A percentile compares a stretch with the other conserved stretches of the same genome.
These are phyloP conservation scores for Ophiostoma quercus DNA, from an alignment of 2,329 filamentous ascomycete species.

Conservation along the genomic window DNA sequence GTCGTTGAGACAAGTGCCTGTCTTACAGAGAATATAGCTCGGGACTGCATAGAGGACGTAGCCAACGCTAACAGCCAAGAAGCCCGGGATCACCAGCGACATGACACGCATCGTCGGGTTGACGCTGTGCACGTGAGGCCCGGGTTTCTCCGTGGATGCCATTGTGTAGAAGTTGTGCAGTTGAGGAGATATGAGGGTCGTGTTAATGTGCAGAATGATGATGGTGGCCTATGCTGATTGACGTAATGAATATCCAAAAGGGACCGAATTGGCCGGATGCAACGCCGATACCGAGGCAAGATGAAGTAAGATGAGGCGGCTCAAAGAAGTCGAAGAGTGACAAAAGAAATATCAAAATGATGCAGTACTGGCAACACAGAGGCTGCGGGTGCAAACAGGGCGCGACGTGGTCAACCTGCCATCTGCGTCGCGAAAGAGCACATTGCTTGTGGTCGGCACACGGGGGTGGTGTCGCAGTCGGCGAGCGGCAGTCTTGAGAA, in stretches of 20 bases:
- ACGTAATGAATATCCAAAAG: not conserved
- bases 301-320: not conserved
- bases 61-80: slow-evolving; percentile 60
- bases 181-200: not conserved
- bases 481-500: not conserved
- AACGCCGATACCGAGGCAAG: not conserved
- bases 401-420: slow-evolving; percentile 13
- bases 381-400: not conserved
- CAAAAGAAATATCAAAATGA: not conserved
- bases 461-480: not conserved
- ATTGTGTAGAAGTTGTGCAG: not conserved
- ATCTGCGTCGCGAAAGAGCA: slow-evolving; percentile 8
- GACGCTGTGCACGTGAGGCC: slow-evolving; percentile 23
- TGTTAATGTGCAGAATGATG: not conserved
- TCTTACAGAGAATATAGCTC: slow-evolving; percentile 62
- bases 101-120: slow-evolving; percentile 22
- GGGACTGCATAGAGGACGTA: slow-evolving; percentile 69
- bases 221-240: not conserved
- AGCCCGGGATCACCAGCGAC: slow-evolving; percentile 54
- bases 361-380: not conserved
- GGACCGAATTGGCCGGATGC: not conserved
- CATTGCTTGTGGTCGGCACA: slow-evolving; percentile 6
- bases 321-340: not conserved
- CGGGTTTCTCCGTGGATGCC: not conserved
- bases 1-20: slow-evolving; percentile 10